Evolutionary conservation across 257 asterid genomes (phyloP).

Genomic region (Solanum chmielewskii): DNA sequence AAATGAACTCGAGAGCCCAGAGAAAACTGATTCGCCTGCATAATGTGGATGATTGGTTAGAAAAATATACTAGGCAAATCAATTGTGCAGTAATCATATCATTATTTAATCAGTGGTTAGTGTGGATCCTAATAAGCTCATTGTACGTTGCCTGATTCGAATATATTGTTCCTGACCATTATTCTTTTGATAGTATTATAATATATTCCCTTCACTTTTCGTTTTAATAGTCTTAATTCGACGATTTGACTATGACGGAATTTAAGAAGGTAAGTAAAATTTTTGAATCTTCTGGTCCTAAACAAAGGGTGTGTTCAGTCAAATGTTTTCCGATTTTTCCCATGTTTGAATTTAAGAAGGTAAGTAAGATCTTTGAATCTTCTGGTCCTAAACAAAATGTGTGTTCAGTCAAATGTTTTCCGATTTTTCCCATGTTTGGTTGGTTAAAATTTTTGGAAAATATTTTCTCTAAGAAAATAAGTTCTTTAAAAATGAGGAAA

Average conservation of each 20-base stretch:
- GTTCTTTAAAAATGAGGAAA: neutral
- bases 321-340: neutral
- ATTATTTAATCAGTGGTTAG: neutral
- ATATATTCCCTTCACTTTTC: neutral
- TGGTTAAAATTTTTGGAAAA: neutral
- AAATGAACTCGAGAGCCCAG: conserved; percentile 31
- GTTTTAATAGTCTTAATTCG: neutral
- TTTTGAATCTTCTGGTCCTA: neutral
- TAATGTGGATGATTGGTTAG: neutral
- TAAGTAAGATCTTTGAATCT: neutral
- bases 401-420: neutral
- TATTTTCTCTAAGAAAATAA: neutral
- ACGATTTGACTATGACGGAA: neutral
- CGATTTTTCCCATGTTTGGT: neutral
- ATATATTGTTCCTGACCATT: neutral
- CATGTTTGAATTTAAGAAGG: neutral
- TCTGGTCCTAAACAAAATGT: neutral
- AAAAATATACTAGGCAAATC: neutral
- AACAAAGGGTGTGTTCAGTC: neutral
- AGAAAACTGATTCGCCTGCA: conserved; percentile 47
- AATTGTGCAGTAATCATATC: neutral
- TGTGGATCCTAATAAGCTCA: neutral
- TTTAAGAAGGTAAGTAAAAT: neutral
- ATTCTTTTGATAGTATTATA: neutral
- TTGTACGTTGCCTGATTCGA: neutral